A percentile compares a stretch with the other conserved stretches of the same genome.
Evolutionary conservation across 306 rosid genomes (phyloP).

Genomic region (Coriaria nepalensis): DNA sequence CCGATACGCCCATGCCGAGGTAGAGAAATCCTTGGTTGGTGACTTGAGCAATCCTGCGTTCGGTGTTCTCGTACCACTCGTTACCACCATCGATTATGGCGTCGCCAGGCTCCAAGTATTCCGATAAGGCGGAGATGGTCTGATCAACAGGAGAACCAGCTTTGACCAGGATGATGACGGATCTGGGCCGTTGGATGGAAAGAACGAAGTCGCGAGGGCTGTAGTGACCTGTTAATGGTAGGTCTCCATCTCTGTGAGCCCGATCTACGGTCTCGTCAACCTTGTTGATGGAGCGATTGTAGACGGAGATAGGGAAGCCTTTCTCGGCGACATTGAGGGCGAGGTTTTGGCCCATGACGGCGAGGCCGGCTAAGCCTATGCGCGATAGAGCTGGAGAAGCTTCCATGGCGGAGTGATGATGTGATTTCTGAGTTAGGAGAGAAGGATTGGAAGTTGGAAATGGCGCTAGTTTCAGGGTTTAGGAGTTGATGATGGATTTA

Average conservation of each 20-base stretch:
- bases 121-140: constrained; percentile 61
- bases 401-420: constrained; percentile 28
- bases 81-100: constrained; percentile 83
- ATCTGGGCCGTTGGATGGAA: constrained; percentile 75
- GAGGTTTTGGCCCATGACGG: constrained; percentile 97
- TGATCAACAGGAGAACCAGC: constrained; percentile 90
- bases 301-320: constrained; percentile 93
- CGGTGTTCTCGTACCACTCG: constrained; percentile 89
- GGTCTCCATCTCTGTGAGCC: constrained; percentile 53
- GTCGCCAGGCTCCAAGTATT: constrained; percentile 76
- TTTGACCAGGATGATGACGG: constrained; percentile 86
- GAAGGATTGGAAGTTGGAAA: constrained; percentile 6
- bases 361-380: constrained; percentile 82
- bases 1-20: constrained; percentile 88
- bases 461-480: background rate
- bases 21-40: constrained; percentile 38
- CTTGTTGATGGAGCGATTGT: constrained; percentile 77
- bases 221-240: constrained; percentile 61
- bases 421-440: background rate
- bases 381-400: constrained; percentile 57
- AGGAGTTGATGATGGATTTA: background rate
- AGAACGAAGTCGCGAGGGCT: constrained; percentile 69
- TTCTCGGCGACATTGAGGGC: constrained; percentile 93
- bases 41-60: constrained; percentile 47
- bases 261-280: constrained; percentile 82